Evolutionary conservation across 139 green algal species (phyloP), one percentile per base, ranked within the genome.

Genomic region (Ettlia oleoabundans): DNA sequence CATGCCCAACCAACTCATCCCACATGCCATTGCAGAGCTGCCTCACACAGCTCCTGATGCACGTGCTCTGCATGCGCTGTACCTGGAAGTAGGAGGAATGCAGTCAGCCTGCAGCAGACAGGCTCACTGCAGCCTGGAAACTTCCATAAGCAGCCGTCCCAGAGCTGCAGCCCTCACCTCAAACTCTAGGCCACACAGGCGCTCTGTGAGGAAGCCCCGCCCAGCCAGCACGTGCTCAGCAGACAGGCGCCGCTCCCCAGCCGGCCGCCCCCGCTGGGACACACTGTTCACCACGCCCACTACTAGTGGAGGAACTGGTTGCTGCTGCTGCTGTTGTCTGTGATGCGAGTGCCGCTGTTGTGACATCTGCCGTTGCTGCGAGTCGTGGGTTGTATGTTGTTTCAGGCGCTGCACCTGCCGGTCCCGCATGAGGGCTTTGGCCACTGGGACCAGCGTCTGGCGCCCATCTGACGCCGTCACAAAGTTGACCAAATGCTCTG

Each of bases 181-280:
- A 84, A 96, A 97, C 18, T 85, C 73, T 42, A 96, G 74, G 1
- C 90, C 91, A 33, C 78, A 80, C 81, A 98, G 67, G 2, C 52
- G 61, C 71, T 97, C 90, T 26, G 55, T 19, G 61, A 88, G 55
- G 41, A 63, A 51, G 3, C 53, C 33, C 37, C 62, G 15, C 37
- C 84, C 84, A 21, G 52, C 41, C 38, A 88, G 73, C 43, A 72
- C 37, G 32, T 86, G 61, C 78, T 89, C 75, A 33, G 28, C n/a
- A 24, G 41, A 43, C 22, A 82, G 28, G 7, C 28, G 42, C 28
- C 86, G 47, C 32, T 74, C 64, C 2, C 24, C 84, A 3, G 84
- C 42, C 30, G 76, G 70, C 32, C 68, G 51, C 13, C 66, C 55
- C 4, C 43, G 38, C 40, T 81, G 37, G 6, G 72, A 72, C 5